A percentile compares a stretch with the other conserved stretches of the same genome.
These are phyloP conservation scores for Phaeotremella skinneri DNA, from an alignment of 768 basidiomycete species.

Conservation along the genomic window DNA sequence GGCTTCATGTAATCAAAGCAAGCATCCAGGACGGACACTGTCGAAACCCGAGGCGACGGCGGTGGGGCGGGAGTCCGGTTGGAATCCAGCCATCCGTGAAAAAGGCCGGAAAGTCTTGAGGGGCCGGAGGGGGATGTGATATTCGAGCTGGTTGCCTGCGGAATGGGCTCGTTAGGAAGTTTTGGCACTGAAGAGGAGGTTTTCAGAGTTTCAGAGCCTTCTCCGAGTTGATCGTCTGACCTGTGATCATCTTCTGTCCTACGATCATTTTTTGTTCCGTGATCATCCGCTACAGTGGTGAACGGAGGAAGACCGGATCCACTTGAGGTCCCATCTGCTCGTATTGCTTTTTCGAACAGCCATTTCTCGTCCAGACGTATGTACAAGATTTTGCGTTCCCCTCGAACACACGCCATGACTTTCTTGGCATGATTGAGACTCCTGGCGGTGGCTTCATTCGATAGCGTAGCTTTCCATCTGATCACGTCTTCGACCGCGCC, in stretches of 20 bases:
- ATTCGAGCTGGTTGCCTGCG: not conserved
- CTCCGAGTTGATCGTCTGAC: slow-evolving; percentile 8
- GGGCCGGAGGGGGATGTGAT: not conserved
- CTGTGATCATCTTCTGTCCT: not conserved
- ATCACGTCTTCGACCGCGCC: not conserved
- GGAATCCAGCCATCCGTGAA: slow-evolving; percentile 25
- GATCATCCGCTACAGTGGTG: not conserved
- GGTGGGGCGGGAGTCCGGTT: slow-evolving; percentile 31
- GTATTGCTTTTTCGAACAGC: slow-evolving; percentile 23
- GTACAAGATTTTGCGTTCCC: not conserved
- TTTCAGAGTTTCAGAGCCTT: slow-evolving; percentile 15
- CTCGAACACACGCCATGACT: not conserved
- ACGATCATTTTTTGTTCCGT: not conserved
- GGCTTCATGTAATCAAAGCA: not conserved
- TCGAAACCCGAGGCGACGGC: slow-evolving; percentile 16
- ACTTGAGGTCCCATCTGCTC: not conserved
- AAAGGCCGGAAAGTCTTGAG: slow-evolving; percentile 23
- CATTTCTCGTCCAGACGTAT: slow-evolving; percentile 30
- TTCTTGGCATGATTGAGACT: not conserved
- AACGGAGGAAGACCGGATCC: not conserved
- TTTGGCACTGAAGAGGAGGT: slow-evolving; percentile 14
- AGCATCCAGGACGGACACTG: not conserved
- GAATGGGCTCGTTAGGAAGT: not conserved
- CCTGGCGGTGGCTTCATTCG: not conserved
- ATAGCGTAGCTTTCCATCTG: slow-evolving; percentile 3